A percentile compares a stretch with the other conserved stretches of the same genome.
phyloP scores from a whole-genome alignment of 169 alveolate species.

The Eimeria acervulina region DNA sequence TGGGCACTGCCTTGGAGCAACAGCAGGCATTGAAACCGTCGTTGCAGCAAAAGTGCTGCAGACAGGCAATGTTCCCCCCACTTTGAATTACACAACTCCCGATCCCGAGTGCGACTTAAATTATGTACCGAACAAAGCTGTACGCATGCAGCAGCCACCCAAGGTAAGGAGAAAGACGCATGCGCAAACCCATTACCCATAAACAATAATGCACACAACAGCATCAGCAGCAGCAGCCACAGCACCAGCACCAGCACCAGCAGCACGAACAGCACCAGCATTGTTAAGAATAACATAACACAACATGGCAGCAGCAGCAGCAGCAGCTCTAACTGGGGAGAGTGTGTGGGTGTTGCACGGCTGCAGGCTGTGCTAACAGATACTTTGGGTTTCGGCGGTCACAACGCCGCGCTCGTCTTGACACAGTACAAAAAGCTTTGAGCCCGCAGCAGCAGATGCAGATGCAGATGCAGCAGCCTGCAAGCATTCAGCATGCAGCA shows the following conservation, averaged over 20 bases:
- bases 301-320: no score
- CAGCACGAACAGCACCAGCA: no score
- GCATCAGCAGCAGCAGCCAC: no score
- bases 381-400: conserved; percentile 90
- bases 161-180: no score
- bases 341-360: neutral
- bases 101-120: conserved; percentile 89
- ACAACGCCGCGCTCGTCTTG: conserved; percentile 88
- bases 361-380: conserved; percentile 85
- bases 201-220: neutral
- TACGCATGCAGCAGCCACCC: conserved; percentile 50
- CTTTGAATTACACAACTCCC: conserved; percentile 87
- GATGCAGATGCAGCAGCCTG: neutral
- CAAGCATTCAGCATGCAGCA: neutral
- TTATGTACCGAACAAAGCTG: conserved; percentile 87
- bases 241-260: no score
- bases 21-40: conserved; percentile 89
- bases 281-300: no score
- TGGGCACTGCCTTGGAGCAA: conserved; percentile 90
- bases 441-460: neutral
- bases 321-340: neutral
- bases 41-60: conserved; percentile 87
- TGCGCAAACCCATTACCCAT: neutral
- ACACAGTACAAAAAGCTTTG: conserved; percentile 53
- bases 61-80: conserved; percentile 88